Percentiles rank a stretch among this genome's conserved stretches.
Conservation (phyloP, 2,329 filamentous ascomycete genomes). For the Helicocarpus griseus region DNA sequence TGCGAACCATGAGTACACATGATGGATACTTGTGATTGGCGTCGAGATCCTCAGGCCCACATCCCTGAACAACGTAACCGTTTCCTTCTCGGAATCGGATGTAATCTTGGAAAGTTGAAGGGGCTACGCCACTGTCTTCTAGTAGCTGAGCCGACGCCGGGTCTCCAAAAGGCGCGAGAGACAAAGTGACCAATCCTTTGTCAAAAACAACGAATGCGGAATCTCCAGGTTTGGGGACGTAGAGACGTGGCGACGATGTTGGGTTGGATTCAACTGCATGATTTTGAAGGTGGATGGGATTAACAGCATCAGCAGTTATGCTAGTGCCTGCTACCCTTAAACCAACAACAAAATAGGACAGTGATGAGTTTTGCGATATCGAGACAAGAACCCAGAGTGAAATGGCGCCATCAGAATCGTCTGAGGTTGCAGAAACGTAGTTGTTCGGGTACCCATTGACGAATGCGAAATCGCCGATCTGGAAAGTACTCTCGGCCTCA, state of each 20-base stretch:
- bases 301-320: constrained; percentile 53
- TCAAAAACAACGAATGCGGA: constrained; percentile 77
- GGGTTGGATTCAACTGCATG: constrained; percentile 35
- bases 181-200: constrained; percentile 66
- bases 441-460: constrained; percentile 19
- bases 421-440: constrained; percentile 38
- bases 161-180: constrained; percentile 57
- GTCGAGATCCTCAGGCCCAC: constrained; percentile 37
- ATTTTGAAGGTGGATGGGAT: constrained; percentile 57
- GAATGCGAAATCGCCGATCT: constrained; percentile 71
- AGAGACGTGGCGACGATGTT: constrained; percentile 52
- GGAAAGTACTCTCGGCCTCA: constrained; percentile 51
- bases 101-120: constrained; percentile 69
- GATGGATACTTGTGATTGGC: constrained; percentile 30
- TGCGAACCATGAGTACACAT: constrained; percentile 47
- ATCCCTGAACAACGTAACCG: constrained; percentile 41
- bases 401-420: constrained; percentile 39
- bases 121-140: constrained; percentile 52
- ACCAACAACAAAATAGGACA: constrained; percentile 68
- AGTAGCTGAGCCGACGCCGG: constrained; percentile 69
- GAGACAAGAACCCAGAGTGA: constrained; percentile 53
- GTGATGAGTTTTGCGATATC: constrained; percentile 42
- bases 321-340: constrained; percentile 49
- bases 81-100: constrained; percentile 60
- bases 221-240: constrained; percentile 67